Evolutionary conservation across 768 basidiomycete species (phyloP).

Genomic region (Lentinus tigrinus): DNA sequence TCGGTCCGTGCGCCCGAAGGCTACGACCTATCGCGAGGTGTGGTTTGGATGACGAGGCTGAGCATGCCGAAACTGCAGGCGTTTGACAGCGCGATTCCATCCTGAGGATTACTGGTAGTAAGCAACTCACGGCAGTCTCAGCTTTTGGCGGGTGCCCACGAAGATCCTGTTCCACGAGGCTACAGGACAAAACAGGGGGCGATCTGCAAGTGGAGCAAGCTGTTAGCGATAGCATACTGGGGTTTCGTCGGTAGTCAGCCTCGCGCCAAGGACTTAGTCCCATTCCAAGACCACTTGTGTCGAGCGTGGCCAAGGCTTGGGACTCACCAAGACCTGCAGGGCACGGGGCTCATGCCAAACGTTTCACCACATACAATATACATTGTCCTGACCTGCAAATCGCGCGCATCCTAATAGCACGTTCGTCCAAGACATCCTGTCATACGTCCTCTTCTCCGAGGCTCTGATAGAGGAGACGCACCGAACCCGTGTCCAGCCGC

Average conservation of each 20-base stretch:
- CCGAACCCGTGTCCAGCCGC: not conserved
- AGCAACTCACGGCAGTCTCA: too few relatives aligned
- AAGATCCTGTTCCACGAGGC: constrained; percentile 3
- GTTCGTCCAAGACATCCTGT: constrained; percentile 1
- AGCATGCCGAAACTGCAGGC: not conserved
- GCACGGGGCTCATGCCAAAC: too few relatives aligned
- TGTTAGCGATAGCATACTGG: constrained; percentile 2
- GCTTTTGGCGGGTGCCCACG: not conserved
- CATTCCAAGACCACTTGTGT: not conserved
- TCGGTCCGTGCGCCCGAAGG: not conserved
- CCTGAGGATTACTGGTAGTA: too few relatives aligned
- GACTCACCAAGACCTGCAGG: too few relatives aligned
- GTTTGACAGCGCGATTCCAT: too few relatives aligned
- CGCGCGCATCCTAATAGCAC: not conserved
- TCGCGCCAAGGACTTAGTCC: not conserved
- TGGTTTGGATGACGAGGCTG: not conserved
- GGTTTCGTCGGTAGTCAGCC: constrained; percentile 5
- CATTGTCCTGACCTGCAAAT: not conserved
- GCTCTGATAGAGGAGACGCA: constrained; percentile 3
- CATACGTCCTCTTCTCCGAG: not conserved
- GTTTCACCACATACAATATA: too few relatives aligned
- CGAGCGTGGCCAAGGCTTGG: too few relatives aligned
- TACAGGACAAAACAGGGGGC: constrained; percentile 5
- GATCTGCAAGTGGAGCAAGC: constrained; percentile 10
- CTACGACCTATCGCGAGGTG: not conserved